Evolutionary conservation across 495 filamentous ascomycete genomes (phyloP).

Genomic region (Sporormia fimetaria): DNA sequence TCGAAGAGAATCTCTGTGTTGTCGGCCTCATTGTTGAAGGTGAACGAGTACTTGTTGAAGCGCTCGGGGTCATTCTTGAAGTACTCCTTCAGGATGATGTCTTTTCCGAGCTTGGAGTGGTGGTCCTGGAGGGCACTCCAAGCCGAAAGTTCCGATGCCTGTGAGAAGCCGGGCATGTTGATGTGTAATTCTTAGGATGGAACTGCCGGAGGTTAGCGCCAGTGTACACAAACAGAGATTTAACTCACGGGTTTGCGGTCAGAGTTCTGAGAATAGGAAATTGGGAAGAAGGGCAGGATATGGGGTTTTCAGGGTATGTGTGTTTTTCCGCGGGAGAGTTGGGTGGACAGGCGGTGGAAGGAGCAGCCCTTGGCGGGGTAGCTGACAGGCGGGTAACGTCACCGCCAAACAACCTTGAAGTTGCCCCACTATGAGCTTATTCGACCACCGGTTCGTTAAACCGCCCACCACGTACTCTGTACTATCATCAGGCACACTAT

Average conservation of each 20-base stretch:
- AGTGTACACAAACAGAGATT: neutral
- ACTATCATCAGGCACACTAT: no score
- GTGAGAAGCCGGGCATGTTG: conserved; percentile 46
- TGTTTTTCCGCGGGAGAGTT: no score
- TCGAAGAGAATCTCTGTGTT: conserved; percentile 84
- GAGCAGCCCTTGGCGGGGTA: no score
- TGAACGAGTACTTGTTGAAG: conserved; percentile 80
- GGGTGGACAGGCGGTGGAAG: no score
- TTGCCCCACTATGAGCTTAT: no score
- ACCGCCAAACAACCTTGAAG: no score
- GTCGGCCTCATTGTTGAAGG: conserved; percentile 68
- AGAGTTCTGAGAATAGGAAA: neutral
- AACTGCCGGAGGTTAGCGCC: conserved; percentile 3
- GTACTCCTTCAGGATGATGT: conserved; percentile 83
- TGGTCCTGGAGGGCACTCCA: conserved; percentile 87
- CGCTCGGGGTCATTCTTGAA: conserved; percentile 82
- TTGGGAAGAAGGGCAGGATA: neutral
- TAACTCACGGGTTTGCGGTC: no score
- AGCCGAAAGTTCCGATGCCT: conserved; percentile 67
- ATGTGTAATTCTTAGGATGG: neutral
- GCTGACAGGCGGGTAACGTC: no score
- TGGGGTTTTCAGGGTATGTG: no score
- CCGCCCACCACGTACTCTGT: no score
- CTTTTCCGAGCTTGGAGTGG: conserved; percentile 68
- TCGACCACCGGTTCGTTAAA: no score